Evolutionary conservation across 2,329 filamentous ascomycete species (phyloP).

Genomic region (Curvularia hawaiiensis): DNA sequence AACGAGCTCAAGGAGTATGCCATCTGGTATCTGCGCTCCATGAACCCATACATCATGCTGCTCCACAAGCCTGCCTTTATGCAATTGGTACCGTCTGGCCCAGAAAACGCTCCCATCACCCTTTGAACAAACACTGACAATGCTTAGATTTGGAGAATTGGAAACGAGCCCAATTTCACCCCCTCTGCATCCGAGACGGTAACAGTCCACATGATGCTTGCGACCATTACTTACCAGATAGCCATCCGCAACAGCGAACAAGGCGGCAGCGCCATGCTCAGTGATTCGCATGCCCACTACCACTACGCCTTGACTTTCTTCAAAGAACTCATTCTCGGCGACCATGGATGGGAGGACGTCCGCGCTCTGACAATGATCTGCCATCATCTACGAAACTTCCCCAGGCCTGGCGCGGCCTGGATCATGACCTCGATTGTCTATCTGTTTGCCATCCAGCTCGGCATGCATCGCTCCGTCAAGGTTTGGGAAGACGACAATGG

Average conservation of each 20-base stretch:
- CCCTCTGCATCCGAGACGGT: conserved; percentile 69
- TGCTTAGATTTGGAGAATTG: conserved; percentile 69
- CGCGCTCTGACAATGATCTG: conserved; percentile 77
- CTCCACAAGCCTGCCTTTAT: conserved; percentile 79
- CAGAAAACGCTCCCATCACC: too few relatives aligned
- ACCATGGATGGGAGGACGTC: conserved; percentile 67
- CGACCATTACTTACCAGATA: conserved; percentile 77
- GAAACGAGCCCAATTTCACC: conserved; percentile 69
- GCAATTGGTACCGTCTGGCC: conserved; percentile 61
- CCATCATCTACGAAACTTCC: conserved; percentile 74
- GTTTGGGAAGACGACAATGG: conserved; percentile 56
- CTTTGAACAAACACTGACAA: conserved; percentile 3
- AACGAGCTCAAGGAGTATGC: conserved; percentile 71
- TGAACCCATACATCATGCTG: conserved; percentile 74
- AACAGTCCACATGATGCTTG: conserved; percentile 78
- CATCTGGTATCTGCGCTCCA: conserved; percentile 75
- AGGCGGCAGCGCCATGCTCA: conserved; percentile 53
- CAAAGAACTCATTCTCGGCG: conserved; percentile 66
- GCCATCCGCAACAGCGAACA: conserved; percentile 67
- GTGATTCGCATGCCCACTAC: conserved; percentile 76
- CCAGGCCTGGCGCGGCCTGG: conserved; percentile 77
- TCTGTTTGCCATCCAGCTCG: conserved; percentile 73
- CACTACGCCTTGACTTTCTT: conserved; percentile 74
- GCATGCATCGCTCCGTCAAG: conserved; percentile 73
- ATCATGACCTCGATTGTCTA: conserved; percentile 69